Evolutionary conservation across 1,284 basidiomycete species (phyloP), one percentile per base, ranked within the genome.

Genomic region (Rhodofomes roseus): DNA sequence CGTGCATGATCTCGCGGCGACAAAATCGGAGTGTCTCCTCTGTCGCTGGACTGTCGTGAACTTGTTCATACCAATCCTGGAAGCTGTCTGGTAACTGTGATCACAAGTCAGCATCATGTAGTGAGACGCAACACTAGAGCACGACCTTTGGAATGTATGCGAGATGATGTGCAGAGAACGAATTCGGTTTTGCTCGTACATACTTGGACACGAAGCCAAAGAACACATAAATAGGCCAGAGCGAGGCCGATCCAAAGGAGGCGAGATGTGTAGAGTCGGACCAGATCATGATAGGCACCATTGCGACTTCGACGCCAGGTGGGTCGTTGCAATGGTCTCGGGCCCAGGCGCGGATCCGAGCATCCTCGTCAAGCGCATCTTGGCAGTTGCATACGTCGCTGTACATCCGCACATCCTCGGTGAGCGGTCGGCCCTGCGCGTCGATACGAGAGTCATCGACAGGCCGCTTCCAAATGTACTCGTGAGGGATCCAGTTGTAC

Each of bases 61-160:
- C 11, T 0, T 37, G 1, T 14, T 50, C 14, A 20, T 60, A 62
- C 2, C 34, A 22, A 1, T 51, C 22, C 23, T 56, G 54, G 16
- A 62, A 39, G 2, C 11, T 11, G 14, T 56, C 51, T 18, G 60
- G 57, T 2, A 59, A 44, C 55, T 62, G 40, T 0, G 29, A 52
- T 22, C 7, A 9, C 8, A 16, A 27, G 18, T 34, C 22, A 20
- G 18, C 4, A 27, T 23, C 31, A 11, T 11, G 12, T 29, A n/a
- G n/a, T n/a, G n/a, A n/a, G n/a, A n/a, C n/a, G n/a, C n/a, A 14
- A 5, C 51, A 37, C 4, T 2, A 2, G 7, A 27, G 20, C n/a
- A 34, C 11, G 31, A 74, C 70, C 9, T 63, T 65, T 5, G 71
- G 73, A 1, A 75, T 61, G 59, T 71, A 73, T 0, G 70, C 74